Evolutionary conservation across 2,329 filamentous ascomycete species (phyloP).

Genomic region (Penicillium rolfsii): DNA sequence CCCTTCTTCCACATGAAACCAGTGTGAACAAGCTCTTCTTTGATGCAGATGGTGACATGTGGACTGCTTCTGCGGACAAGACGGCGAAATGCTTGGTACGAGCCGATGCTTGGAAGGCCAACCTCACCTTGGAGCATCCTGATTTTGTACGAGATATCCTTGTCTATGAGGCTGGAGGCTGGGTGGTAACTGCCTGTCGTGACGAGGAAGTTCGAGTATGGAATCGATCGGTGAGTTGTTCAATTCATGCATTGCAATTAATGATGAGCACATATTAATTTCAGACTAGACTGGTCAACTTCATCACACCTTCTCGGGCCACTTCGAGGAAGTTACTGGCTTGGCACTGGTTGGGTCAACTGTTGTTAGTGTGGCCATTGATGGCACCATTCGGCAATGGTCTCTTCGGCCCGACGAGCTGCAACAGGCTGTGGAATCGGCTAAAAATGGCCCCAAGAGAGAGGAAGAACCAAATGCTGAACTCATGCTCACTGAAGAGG

Average conservation of each 20-base stretch:
- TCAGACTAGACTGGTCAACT: conserved; percentile 65
- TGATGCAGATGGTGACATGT: conserved; percentile 73
- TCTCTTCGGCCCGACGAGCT: conserved; percentile 66
- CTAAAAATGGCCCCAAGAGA: conserved; percentile 48
- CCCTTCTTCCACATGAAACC: conserved; percentile 82
- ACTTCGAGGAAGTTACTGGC: conserved; percentile 91
- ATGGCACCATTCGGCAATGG: conserved; percentile 87
- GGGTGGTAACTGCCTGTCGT: conserved; percentile 84
- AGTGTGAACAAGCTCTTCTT: conserved; percentile 83
- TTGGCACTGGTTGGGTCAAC: conserved; percentile 63
- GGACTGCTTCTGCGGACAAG: conserved; percentile 92
- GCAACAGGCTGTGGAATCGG: conserved; percentile 59
- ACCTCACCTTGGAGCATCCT: conserved; percentile 76
- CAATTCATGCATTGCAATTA: neutral
- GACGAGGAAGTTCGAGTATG: conserved; percentile 92
- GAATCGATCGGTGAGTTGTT: conserved; percentile 61
- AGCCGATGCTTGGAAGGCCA: conserved; percentile 67
- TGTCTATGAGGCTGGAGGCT: conserved; percentile 68
- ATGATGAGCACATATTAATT: conserved; percentile 33
- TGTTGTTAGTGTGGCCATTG: conserved; percentile 83
- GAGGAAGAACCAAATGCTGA: conserved; percentile 52
- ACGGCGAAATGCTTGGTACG: conserved; percentile 79
- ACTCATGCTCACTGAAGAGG: conserved; percentile 74
- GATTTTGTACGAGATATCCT: conserved; percentile 87
- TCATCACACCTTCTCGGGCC: conserved; percentile 74